These are phyloP conservation scores for Blastocystis sp. DNA, from an alignment of 352 stramenopile species.

Conservation along the genomic window DNA sequence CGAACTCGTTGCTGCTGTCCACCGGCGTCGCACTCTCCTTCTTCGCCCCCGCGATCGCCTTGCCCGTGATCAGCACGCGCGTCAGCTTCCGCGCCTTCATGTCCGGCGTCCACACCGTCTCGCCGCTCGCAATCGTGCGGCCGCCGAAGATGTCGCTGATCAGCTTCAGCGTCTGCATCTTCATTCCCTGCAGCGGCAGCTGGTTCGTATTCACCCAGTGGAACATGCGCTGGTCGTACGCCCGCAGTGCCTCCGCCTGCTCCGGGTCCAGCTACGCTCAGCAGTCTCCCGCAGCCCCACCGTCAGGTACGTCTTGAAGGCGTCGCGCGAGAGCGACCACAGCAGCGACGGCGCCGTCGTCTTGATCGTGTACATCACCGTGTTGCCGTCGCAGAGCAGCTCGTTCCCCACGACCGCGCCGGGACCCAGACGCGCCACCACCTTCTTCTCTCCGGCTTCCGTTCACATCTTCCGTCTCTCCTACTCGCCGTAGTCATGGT, in stretches of 20 bases:
- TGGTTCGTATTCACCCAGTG: conserved; percentile 49
- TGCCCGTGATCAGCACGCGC: conserved; percentile 8
- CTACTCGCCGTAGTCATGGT: background rate
- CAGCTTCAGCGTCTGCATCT: background rate
- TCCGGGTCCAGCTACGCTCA: background rate
- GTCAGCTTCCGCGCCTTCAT: background rate
- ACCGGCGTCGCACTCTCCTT: background rate
- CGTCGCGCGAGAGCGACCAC: background rate
- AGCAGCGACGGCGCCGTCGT: conserved; percentile 5
- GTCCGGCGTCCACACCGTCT: background rate
- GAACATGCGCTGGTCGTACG: conserved; percentile 27
- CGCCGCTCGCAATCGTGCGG: background rate
- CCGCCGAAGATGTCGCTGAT: conserved; percentile 15
- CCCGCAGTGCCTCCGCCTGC: background rate
- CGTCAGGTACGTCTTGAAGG: conserved; percentile 34
- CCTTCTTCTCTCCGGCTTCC: background rate
- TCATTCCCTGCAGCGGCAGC: background rate
- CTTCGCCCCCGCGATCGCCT: background rate
- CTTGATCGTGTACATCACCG: background rate
- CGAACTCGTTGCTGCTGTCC: conserved; percentile 22
- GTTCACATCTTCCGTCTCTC: background rate
- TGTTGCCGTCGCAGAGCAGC: background rate
- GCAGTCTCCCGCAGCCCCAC: background rate
- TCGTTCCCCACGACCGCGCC: conserved; percentile 12
- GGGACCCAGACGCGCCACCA: background rate